phyloP scores from a whole-genome alignment of 495 filamentous ascomycete species.

The Penicillium diatomitis region DNA sequence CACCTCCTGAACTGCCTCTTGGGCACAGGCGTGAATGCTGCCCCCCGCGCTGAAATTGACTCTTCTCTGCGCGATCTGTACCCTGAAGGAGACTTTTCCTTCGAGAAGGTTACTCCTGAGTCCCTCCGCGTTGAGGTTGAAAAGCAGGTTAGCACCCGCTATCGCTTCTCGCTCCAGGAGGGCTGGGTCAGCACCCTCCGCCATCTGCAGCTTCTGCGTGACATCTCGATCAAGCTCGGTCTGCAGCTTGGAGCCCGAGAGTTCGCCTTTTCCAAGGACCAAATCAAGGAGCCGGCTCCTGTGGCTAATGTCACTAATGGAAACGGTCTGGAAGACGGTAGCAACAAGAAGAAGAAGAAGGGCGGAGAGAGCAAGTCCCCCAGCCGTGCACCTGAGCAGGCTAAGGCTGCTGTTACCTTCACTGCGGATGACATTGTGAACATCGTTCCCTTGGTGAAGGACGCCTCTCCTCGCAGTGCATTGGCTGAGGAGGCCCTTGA shows the following conservation, averaged over 20 bases:
- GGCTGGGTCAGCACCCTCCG: slow-evolving; percentile 57
- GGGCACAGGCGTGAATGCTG: slow-evolving; percentile 64
- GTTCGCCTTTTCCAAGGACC: slow-evolving; percentile 57
- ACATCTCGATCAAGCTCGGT: slow-evolving; percentile 82
- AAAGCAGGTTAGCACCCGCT: slow-evolving; percentile 61
- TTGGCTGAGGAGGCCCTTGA: slow-evolving; percentile 94
- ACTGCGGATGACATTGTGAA: slow-evolving; percentile 79
- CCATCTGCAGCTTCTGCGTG: slow-evolving; percentile 78
- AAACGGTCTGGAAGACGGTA: slow-evolving; percentile 35
- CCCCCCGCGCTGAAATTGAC: slow-evolving; percentile 70
- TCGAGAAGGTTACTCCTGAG: slow-evolving; percentile 66
- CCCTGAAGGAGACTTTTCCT: slow-evolving; percentile 72
- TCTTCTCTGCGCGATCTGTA: slow-evolving; percentile 64
- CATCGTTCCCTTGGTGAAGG: slow-evolving; percentile 86
- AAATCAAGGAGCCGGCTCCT: slow-evolving; percentile 29
- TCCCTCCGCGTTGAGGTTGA: slow-evolving; percentile 61
- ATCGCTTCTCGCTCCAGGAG: slow-evolving; percentile 60
- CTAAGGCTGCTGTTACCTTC: slow-evolving; percentile 50
- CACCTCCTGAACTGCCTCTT: slow-evolving; percentile 95
- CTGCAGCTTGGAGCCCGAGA: slow-evolving; percentile 78
- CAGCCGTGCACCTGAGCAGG: slow-evolving; percentile 29
- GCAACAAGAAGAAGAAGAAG: slow-evolving; percentile 76
- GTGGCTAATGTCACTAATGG: slow-evolving; percentile 34
- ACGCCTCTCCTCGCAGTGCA: slow-evolving; percentile 76
- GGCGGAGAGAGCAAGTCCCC: slow-evolving; percentile 44